Percentiles rank a stretch among this genome's conserved stretches.
phyloP scores from a whole-genome alignment of 495 filamentous ascomycete genomes.

The Haplographium delicatum region DNA sequence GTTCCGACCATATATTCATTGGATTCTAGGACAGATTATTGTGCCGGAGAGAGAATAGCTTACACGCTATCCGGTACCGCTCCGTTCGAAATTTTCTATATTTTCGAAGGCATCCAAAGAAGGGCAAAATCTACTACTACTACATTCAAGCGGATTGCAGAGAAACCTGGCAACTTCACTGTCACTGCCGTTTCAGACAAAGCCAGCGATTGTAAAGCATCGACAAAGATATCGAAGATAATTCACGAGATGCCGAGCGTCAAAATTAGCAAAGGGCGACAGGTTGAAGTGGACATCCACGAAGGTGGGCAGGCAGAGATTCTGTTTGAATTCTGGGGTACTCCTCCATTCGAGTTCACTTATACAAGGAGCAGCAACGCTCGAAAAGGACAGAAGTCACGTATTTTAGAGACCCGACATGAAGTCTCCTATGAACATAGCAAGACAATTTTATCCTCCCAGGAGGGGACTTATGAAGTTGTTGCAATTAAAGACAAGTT shows the following conservation, averaged over 20 bases:
- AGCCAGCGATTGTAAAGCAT: slow-evolving; percentile 75
- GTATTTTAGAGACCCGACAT: slow-evolving; percentile 83
- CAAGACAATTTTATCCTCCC: slow-evolving; percentile 73
- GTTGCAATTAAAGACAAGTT: slow-evolving; percentile 88
- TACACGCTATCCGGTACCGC: slow-evolving; percentile 83
- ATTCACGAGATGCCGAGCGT: slow-evolving; percentile 93
- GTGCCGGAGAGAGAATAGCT: slow-evolving; percentile 87
- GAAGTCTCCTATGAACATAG: slow-evolving; percentile 74
- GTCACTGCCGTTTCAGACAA: slow-evolving; percentile 81
- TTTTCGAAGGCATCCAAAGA: slow-evolving; percentile 68
- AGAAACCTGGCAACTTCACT: slow-evolving; percentile 79
- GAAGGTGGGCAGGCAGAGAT: slow-evolving; percentile 92
- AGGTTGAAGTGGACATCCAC: slow-evolving; percentile 83
- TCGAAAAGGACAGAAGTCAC: slow-evolving; percentile 65
- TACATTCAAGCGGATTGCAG: slow-evolving; percentile 85
- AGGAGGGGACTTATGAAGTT: slow-evolving; percentile 96
- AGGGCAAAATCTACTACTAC: slow-evolving; percentile 73
- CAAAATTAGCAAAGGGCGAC: slow-evolving; percentile 72
- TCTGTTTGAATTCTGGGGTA: slow-evolving; percentile 87
- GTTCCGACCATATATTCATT: slow-evolving; percentile 81
- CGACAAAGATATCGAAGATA: slow-evolving; percentile 65
- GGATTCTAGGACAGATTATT: slow-evolving; percentile 85
- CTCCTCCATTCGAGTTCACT: slow-evolving; percentile 95
- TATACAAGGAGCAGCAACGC: slow-evolving; percentile 87
- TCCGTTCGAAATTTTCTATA: slow-evolving; percentile 91